phyloP scores from a whole-genome alignment of 768 basidiomycete species.

The Leccinum aurantiacum region DNA sequence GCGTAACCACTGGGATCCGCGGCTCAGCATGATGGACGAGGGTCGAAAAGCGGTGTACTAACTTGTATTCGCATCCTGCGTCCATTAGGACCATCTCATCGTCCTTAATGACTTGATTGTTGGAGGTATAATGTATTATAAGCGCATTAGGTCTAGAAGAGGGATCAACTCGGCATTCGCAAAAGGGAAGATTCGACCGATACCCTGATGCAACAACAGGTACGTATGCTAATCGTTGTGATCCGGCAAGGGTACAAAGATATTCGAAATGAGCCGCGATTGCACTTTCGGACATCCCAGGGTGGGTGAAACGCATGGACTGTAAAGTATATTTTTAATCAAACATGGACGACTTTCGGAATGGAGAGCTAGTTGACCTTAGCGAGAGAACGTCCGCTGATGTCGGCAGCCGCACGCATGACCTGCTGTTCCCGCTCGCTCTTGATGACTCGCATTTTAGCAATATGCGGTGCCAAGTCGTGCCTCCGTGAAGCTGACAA shows the following conservation, averaged over 20 bases:
- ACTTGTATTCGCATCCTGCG: constrained; percentile 93
- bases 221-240: constrained; percentile 92
- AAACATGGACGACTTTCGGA: background rate
- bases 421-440: constrained; percentile 71
- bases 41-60: constrained; percentile 21
- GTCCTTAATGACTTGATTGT: constrained; percentile 71
- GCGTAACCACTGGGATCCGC: constrained; percentile 71
- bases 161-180: background rate
- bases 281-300: constrained; percentile 56
- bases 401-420: constrained; percentile 84
- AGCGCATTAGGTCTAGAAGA: constrained; percentile 73
- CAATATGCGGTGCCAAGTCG: constrained; percentile 67
- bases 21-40: constrained; percentile 5
- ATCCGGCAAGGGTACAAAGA: constrained; percentile 71
- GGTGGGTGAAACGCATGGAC: constrained; percentile 80
- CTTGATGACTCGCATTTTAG: constrained; percentile 74
- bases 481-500: constrained; percentile 46
- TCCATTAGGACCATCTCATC: constrained; percentile 85
- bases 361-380: constrained; percentile 50
- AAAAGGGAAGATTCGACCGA: constrained; percentile 6
- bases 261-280: constrained; percentile 90
- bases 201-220: constrained; percentile 97
- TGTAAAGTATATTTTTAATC: constrained; percentile 27
- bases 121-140: constrained; percentile 92
- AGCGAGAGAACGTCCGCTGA: constrained; percentile 83